These are phyloP conservation scores for Tulasnella sp. DNA, from an alignment of 768 basidiomycete genomes.

Conservation along the genomic window DNA sequence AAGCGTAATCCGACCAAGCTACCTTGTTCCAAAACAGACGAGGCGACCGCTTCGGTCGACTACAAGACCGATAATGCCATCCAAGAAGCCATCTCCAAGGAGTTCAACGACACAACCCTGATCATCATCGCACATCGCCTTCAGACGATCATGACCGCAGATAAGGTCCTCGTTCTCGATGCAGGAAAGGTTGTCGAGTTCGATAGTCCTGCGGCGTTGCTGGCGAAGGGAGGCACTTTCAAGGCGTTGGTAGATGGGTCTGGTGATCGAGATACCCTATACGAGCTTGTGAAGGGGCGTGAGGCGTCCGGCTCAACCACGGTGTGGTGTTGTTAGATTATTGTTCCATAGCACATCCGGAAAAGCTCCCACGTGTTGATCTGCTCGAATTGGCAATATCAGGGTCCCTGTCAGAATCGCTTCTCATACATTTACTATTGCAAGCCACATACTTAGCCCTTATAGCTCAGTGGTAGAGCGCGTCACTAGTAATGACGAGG, in stretches of 20 bases:
- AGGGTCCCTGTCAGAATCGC: too few relatives aligned
- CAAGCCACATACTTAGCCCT: too few relatives aligned
- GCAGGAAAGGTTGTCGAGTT: constrained; percentile 48
- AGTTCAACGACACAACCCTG: constrained; percentile 38
- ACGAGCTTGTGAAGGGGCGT: constrained; percentile 22
- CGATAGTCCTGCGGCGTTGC: constrained; percentile 41
- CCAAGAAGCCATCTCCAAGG: constrained; percentile 43
- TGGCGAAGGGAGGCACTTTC: constrained; percentile 44
- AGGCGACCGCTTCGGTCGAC: constrained; percentile 29
- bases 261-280: constrained; percentile 40
- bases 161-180: constrained; percentile 47
- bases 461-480: constrained; percentile 35
- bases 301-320: background rate
- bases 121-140: constrained; percentile 51
- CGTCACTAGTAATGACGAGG: constrained; percentile 29
- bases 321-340: background rate
- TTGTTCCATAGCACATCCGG: too few relatives aligned
- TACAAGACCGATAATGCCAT: constrained; percentile 48
- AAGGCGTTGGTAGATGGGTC: constrained; percentile 49
- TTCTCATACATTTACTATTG: too few relatives aligned
- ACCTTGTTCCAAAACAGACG: background rate
- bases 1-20: background rate
- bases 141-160: constrained; percentile 50
- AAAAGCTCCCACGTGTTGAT: background rate
- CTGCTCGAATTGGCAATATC: background rate